phyloP scores from a whole-genome alignment of 139 green algal species.

The Zygnema circumcarinatum region DNA sequence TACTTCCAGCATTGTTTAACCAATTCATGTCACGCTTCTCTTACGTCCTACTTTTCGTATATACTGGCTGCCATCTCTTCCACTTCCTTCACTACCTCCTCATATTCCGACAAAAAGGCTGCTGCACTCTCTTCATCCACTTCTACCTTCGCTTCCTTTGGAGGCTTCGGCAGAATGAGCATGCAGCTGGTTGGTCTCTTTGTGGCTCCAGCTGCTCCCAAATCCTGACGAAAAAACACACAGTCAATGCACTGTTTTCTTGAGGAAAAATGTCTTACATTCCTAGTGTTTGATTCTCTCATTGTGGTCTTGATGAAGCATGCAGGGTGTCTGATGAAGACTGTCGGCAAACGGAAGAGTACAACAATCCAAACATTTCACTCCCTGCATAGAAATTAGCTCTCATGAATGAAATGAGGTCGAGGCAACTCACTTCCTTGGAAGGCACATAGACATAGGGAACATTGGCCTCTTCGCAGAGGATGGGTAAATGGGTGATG shows the following conservation, averaged over 20 bases:
- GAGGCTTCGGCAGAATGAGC: slow-evolving; percentile 80
- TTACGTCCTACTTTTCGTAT: slow-evolving; percentile 9
- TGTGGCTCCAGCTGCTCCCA: slow-evolving; percentile 88
- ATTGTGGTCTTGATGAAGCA: slow-evolving; percentile 4
- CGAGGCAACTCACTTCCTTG: slow-evolving; percentile 80
- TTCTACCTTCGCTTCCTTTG: slow-evolving; percentile 50
- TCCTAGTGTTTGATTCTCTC: no score
- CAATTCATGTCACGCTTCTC: no score
- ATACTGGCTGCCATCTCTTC: neutral
- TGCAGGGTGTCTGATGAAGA: neutral
- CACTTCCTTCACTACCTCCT: slow-evolving; percentile 49
- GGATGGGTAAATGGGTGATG: slow-evolving; percentile 92
- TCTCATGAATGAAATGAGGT: no score
- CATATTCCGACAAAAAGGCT: slow-evolving; percentile 36
- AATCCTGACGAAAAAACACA: slow-evolving; percentile 53
- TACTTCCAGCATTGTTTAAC: no score
- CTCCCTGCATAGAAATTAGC: no score
- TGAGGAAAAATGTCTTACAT: neutral
- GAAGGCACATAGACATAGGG: slow-evolving; percentile 97
- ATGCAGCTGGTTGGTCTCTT: slow-evolving; percentile 97
- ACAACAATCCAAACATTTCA: neutral
- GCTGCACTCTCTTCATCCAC: slow-evolving; percentile 10
- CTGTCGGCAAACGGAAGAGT: neutral
- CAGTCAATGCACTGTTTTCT: neutral
- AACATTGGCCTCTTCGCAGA: slow-evolving; percentile 94